Evolutionary conservation across 176 grass and related monocot species (phyloP).

Genomic region (Pontederia crassipes): DNA sequence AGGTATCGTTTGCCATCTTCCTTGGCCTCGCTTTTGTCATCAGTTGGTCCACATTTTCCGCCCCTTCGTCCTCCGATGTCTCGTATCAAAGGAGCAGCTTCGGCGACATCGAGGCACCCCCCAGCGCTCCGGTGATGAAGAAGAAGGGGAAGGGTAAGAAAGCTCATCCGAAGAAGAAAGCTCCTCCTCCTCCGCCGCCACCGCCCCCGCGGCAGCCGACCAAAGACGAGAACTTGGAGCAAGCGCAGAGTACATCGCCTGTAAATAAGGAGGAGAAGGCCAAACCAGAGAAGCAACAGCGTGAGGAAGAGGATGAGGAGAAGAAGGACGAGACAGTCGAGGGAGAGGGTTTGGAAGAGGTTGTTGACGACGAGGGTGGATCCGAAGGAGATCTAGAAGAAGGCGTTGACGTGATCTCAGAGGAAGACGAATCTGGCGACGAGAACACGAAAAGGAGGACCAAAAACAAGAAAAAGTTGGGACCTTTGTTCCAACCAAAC

Average conservation of each 20-base stretch:
- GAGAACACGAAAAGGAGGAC: slow-evolving; percentile 23
- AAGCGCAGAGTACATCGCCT: slow-evolving; percentile 9
- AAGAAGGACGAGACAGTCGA: slow-evolving; percentile 32
- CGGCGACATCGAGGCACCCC: slow-evolving; percentile 31
- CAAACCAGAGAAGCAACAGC: background rate
- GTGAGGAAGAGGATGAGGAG: slow-evolving; percentile 28
- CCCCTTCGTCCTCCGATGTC: slow-evolving; percentile 48
- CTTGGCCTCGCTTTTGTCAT: slow-evolving; percentile 75
- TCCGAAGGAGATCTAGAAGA: slow-evolving; percentile 32
- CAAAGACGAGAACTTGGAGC: slow-evolving; percentile 25
- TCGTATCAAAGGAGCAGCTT: slow-evolving; percentile 66
- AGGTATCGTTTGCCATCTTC: slow-evolving; percentile 62
- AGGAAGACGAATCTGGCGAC: slow-evolving; percentile 23
- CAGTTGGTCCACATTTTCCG: slow-evolving; percentile 62
- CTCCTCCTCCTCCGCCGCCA: slow-evolving; percentile 21
- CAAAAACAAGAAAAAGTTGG: slow-evolving; percentile 56
- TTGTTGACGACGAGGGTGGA: slow-evolving; percentile 29
- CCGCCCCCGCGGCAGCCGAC: slow-evolving; percentile 23
- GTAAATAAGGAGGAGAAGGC: slow-evolving; percentile 1
- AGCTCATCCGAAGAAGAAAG: slow-evolving; percentile 6
- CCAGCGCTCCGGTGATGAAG: slow-evolving; percentile 6
- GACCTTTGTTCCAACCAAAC: slow-evolving; percentile 53
- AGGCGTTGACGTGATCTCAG: slow-evolving; percentile 7
- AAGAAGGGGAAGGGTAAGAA: slow-evolving; percentile 12
- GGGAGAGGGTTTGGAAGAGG: slow-evolving; percentile 26